These are phyloP conservation scores for Chlorociboria aeruginascens DNA, from an alignment of 495 filamentous ascomycete genomes.

Conservation along the genomic window DNA sequence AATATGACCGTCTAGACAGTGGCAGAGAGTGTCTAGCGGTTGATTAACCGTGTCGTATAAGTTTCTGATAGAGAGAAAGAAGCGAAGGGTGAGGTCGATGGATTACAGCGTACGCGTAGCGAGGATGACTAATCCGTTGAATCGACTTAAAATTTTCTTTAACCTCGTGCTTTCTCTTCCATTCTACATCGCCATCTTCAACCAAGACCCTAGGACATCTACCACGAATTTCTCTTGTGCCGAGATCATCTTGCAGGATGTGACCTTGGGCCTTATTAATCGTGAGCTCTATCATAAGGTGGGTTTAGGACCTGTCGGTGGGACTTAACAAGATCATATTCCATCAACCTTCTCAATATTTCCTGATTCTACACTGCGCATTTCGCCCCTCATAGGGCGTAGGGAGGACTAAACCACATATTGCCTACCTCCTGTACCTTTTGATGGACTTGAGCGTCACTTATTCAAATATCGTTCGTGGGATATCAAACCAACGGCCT, in stretches of 20 bases:
- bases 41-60: slow-evolving; percentile 38
- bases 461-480: slow-evolving; percentile 46
- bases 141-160: slow-evolving; percentile 13
- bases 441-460: slow-evolving; percentile 39
- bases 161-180: neutral
- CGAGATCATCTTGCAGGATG: neutral
- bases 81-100: slow-evolving; percentile 2
- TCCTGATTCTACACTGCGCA: too few relatives aligned
- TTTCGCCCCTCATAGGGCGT: too few relatives aligned
- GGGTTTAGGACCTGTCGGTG: too few relatives aligned
- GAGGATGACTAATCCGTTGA: slow-evolving; percentile 4
- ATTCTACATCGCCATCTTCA: slow-evolving; percentile 6
- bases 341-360: too few relatives aligned
- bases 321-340: too few relatives aligned
- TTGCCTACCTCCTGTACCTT: slow-evolving; percentile 36
- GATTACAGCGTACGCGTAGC: slow-evolving; percentile 2
- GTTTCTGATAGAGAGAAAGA: slow-evolving; percentile 27
- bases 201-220: neutral
- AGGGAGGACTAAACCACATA: slow-evolving; percentile 28
- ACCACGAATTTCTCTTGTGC: neutral
- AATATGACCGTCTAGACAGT: slow-evolving; percentile 39
- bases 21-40: slow-evolving; percentile 29
- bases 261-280: neutral
- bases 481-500: slow-evolving; percentile 44
- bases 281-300: too few relatives aligned